Conservation (phyloP, 177 flowering plant genomes). For the Vitis hybrid region DNA sequence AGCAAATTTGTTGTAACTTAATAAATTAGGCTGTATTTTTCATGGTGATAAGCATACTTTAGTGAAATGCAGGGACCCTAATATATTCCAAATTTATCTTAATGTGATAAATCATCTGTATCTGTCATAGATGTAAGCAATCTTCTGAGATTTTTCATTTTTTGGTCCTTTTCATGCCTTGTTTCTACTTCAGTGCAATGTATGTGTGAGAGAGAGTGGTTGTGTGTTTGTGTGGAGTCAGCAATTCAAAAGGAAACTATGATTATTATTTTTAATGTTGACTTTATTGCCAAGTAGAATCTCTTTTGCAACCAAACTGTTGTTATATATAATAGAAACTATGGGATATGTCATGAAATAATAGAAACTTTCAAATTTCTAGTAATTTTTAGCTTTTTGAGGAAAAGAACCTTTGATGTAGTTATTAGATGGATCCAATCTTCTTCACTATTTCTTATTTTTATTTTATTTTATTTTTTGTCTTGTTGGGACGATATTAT, state of each 20-base stretch:
- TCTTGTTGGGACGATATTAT: not conserved
- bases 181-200: not conserved
- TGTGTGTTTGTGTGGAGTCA: too few species aligned
- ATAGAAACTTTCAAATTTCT: too few species aligned
- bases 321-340: too few species aligned
- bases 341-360: too few species aligned
- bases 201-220: too few species aligned
- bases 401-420: not conserved
- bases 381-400: not conserved
- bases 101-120: constrained; percentile 51
- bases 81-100: constrained; percentile 43
- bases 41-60: constrained; percentile 46
- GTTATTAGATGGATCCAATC: not conserved
- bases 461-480: not conserved
- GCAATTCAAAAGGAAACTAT: too few species aligned
- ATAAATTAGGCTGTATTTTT: constrained; percentile 53
- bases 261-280: too few species aligned
- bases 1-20: constrained; percentile 44
- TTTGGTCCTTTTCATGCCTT: constrained; percentile 1
- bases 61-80: not conserved
- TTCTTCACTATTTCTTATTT: not conserved
- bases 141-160: not conserved
- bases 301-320: too few species aligned
- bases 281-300: too few species aligned
- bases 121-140: constrained; percentile 59